Conservation (phyloP, 768 basidiomycete species). For the Leccinum incarnatum region DNA sequence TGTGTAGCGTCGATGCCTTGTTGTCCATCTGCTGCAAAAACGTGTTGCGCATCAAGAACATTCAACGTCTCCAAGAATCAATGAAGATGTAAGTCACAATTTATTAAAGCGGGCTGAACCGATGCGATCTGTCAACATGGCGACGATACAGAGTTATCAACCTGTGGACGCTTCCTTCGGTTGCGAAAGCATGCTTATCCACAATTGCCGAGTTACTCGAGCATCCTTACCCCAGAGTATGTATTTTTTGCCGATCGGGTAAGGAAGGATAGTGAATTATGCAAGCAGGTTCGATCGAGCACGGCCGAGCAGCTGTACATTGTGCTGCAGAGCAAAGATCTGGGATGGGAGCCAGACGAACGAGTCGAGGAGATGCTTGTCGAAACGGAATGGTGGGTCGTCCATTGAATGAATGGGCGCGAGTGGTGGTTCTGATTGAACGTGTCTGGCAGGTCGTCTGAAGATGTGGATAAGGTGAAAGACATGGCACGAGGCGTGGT, state of each 20-base stretch:
- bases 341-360: slow-evolving; percentile 61
- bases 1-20: slow-evolving; percentile 50
- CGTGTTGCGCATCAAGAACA: slow-evolving; percentile 69
- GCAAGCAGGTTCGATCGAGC: slow-evolving; percentile 65
- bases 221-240: slow-evolving; percentile 80
- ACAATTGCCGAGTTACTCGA: slow-evolving; percentile 60
- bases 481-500: slow-evolving; percentile 43
- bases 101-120: slow-evolving; percentile 13
- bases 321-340: slow-evolving; percentile 66
- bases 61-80: slow-evolving; percentile 75
- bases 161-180: slow-evolving; percentile 50
- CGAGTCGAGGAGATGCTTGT: slow-evolving; percentile 63
- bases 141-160: slow-evolving; percentile 54
- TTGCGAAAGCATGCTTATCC: slow-evolving; percentile 42
- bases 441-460: slow-evolving; percentile 47
- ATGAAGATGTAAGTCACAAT: slow-evolving; percentile 74
- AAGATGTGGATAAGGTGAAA: slow-evolving; percentile 36
- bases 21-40: slow-evolving; percentile 59
- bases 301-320: slow-evolving; percentile 85
- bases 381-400: slow-evolving; percentile 77
- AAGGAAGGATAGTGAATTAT: slow-evolving; percentile 6
- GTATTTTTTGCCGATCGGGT: slow-evolving; percentile 21
- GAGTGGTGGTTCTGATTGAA: slow-evolving; percentile 23
- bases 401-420: slow-evolving; percentile 5
- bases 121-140: slow-evolving; percentile 14